Base-by-base conservation (phyloP, 768 basidiomycete species). In the Boletus tomentosulus region DNA sequence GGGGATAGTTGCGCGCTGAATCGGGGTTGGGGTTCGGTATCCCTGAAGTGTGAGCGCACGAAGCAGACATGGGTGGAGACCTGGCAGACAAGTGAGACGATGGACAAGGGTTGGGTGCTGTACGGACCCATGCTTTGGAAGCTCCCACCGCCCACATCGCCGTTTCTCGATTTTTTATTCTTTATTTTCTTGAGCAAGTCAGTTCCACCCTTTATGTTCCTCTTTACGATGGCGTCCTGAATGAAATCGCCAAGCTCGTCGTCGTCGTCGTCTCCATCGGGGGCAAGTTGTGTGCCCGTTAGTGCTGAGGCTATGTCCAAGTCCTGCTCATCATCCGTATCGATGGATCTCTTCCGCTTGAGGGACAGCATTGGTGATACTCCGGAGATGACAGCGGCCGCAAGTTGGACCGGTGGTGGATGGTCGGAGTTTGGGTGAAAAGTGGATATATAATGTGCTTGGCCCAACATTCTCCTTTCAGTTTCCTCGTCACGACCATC, bases 1-100 rank as follows among this genome's bases (percentile, higher is more conserved):
- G 6, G 97, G 97, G 43, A 99, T 90, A 3, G 93, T 76, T 24
- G 89, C 79, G 6, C 96, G 84, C 70, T 99, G 97, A 47, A 99
- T 98, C 0, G 97, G 97, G 0, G 97, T 99, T 13, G 97, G 97
- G 42, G 86, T 88, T 34, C 91, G 87, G 71, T 92, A 98, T 16
- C 96, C 96, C 64, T 96, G 87, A n/a, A 95, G 77, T 2, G 88
- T 87, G 37, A 98, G 74, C 2, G 92, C 87, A 48, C 92, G 85
- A 22, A 98, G 78, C 2, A 98, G 74, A 27, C 83, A 83, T 0
- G 93, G 92, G 58, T 89, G 83, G 9, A 98, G 81, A 53, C 91
- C 92, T 95, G 57, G 38, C 10, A 38, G 31, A 34, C 16, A 48
- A 56, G 41, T 47, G 55, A 44, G 42, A 24, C 51, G 42, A 4